Evolutionary conservation across 78 protist species (phyloP).

Genomic region (Andalucia godoyi): DNA sequence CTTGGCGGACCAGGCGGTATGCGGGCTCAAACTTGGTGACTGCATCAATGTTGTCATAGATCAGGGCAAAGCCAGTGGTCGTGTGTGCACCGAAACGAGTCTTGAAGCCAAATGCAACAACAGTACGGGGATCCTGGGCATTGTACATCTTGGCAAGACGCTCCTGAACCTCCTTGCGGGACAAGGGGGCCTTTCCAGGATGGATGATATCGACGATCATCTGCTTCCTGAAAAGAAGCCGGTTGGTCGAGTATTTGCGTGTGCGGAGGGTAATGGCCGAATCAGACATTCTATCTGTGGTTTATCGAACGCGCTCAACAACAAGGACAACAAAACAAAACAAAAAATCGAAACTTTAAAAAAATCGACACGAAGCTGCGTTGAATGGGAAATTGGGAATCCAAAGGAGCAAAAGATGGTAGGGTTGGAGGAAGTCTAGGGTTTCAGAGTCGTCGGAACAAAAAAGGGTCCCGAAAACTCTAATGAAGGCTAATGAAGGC

Average conservation of each 20-base stretch:
- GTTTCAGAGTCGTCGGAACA: too few species aligned
- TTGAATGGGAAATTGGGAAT: too few species aligned
- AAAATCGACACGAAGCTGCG: too few species aligned
- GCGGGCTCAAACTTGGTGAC: conserved; percentile 80
- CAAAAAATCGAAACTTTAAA: neutral
- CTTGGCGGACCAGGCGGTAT: conserved; percentile 69
- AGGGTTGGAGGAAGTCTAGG: too few species aligned
- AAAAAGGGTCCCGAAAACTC: too few species aligned
- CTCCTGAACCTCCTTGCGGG: conserved; percentile 70
- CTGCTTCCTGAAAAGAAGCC: conserved; percentile 91
- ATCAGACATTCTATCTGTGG: neutral
- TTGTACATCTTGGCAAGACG: conserved; percentile 84
- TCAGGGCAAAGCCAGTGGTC: conserved; percentile 14
- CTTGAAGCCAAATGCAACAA: conserved; percentile 80
- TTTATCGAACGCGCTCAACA: neutral
- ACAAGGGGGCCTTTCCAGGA: conserved; percentile 74
- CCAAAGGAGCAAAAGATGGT: too few species aligned
- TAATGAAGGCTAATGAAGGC: too few species aligned
- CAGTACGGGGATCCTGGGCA: conserved; percentile 47
- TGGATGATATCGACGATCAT: conserved; percentile 72
- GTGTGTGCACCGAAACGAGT: conserved; percentile 96
- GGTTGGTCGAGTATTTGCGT: conserved; percentile 92
- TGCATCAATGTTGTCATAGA: conserved; percentile 33
- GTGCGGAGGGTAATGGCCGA: conserved; percentile 69
- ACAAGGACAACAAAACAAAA: neutral